Evolutionary conservation across 2,329 filamentous ascomycete species (phyloP).

Genomic region (Hortaea sp.): DNA sequence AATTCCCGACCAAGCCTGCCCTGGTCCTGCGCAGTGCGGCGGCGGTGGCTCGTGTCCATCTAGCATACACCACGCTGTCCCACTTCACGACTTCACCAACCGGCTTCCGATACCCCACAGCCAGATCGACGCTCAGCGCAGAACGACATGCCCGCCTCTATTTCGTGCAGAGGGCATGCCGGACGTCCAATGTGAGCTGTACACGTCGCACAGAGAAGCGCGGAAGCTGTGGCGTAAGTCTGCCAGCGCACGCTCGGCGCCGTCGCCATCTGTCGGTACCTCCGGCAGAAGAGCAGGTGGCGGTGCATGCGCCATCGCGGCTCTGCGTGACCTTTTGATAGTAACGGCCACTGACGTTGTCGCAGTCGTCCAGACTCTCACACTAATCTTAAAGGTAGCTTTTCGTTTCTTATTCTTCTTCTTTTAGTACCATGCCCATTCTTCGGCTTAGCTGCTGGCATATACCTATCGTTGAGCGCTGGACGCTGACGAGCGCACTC

Average conservation of each 20-base stretch:
- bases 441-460: not conserved
- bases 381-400: constrained; percentile 3
- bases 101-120: not conserved
- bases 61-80: not conserved
- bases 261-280: constrained; percentile 1
- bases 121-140: not conserved
- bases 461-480: constrained; percentile 8
- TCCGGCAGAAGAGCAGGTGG: constrained; percentile 4
- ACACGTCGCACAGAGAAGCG: constrained; percentile 1
- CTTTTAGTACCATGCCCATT: not conserved
- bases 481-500: constrained; percentile 13
- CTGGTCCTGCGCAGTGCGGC: not conserved
- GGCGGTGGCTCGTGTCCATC: not conserved
- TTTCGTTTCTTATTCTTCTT: not conserved
- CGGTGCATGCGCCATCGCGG: constrained; percentile 5
- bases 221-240: not conserved
- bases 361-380: constrained; percentile 1
- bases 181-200: not conserved
- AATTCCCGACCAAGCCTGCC: too few relatives aligned
- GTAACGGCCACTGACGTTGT: constrained; percentile 2
- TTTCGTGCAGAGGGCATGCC: not conserved
- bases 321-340: constrained; percentile 1
- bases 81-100: not conserved
- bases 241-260: constrained; percentile 1
- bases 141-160: not conserved